A percentile compares a stretch with the other conserved stretches of the same genome.
phyloP scores from a whole-genome alignment of 495 filamentous ascomycete genomes.

The Talaromyces ruber region DNA sequence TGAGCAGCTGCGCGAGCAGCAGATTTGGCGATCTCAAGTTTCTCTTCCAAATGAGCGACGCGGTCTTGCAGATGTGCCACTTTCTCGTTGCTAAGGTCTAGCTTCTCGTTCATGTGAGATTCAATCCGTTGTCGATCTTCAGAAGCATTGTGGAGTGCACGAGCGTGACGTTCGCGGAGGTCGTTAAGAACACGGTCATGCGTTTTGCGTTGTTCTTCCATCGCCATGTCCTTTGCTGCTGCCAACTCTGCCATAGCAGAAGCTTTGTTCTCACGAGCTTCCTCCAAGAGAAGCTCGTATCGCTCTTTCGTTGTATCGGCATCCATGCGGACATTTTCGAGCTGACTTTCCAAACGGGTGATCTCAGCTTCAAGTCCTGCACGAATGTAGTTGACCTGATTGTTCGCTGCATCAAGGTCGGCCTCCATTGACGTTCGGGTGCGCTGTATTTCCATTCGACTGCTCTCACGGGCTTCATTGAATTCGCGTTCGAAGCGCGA shows the following conservation, averaged over 20 bases:
- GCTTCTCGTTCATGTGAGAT: constrained; percentile 56
- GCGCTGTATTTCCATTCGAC: constrained; percentile 66
- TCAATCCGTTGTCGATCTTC: constrained; percentile 68
- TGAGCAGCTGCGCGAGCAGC: constrained; percentile 81
- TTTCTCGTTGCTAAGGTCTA: constrained; percentile 73
- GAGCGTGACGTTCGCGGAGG: constrained; percentile 57
- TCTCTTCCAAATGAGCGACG: constrained; percentile 75
- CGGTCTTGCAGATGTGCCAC: constrained; percentile 72
- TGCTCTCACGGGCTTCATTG: constrained; percentile 70
- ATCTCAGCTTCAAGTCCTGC: constrained; percentile 69
- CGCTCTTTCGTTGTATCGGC: constrained; percentile 64
- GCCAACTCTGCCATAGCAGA: constrained; percentile 45
- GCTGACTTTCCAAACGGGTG: constrained; percentile 53
- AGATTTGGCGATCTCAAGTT: constrained; percentile 80
- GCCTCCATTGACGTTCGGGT: constrained; percentile 67
- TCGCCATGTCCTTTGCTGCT: constrained; percentile 49
- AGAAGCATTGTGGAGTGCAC: constrained; percentile 57
- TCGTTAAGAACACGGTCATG: constrained; percentile 66
- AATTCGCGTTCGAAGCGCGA: constrained; percentile 74
- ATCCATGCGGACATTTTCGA: constrained; percentile 65
- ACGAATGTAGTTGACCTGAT: constrained; percentile 71
- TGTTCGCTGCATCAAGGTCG: constrained; percentile 72
- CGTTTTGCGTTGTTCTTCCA: constrained; percentile 58
- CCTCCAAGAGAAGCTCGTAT: constrained; percentile 71
- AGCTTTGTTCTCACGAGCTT: constrained; percentile 47